Conservation (phyloP, 2,329 filamentous ascomycete species). For the Dothideomycetes sp. region DNA sequence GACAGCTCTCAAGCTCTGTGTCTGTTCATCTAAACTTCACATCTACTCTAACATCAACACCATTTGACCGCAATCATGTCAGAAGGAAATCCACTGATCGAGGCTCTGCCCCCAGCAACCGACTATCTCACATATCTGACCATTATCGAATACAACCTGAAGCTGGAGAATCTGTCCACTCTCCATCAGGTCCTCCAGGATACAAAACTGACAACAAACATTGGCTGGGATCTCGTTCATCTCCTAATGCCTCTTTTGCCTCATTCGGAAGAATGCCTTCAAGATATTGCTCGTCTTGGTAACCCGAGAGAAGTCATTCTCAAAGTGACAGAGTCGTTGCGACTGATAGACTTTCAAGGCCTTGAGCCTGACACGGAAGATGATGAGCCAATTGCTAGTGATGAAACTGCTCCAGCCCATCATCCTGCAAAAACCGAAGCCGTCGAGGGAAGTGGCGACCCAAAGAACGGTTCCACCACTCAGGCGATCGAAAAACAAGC, state of each 20-base stretch:
- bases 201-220: conserved; percentile 59
- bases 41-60: not conserved
- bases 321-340: conserved; percentile 66
- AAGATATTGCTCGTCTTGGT: conserved; percentile 65
- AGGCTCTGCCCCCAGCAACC: conserved; percentile 51
- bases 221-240: conserved; percentile 77
- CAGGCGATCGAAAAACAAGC: conserved; percentile 26
- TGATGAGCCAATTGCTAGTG: conserved; percentile 23
- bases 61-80: conserved; percentile 16
- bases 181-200: conserved; percentile 62
- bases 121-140: conserved; percentile 72
- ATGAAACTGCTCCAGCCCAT: conserved; percentile 15
- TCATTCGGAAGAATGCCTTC: conserved; percentile 58
- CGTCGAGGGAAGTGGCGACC: conserved; percentile 15
- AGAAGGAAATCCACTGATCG: conserved; percentile 42
- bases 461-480: conserved; percentile 16
- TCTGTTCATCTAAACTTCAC: not conserved
- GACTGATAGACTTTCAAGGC: conserved; percentile 45
- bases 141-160: conserved; percentile 65
- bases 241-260: conserved; percentile 60
- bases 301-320: conserved; percentile 76
- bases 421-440: conserved; percentile 23
- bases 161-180: conserved; percentile 55
- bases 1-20: conserved; percentile 3
- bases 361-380: conserved; percentile 50